phyloP scores from a whole-genome alignment of 768 basidiomycete genomes.

The Lyophyllum shimeji region DNA sequence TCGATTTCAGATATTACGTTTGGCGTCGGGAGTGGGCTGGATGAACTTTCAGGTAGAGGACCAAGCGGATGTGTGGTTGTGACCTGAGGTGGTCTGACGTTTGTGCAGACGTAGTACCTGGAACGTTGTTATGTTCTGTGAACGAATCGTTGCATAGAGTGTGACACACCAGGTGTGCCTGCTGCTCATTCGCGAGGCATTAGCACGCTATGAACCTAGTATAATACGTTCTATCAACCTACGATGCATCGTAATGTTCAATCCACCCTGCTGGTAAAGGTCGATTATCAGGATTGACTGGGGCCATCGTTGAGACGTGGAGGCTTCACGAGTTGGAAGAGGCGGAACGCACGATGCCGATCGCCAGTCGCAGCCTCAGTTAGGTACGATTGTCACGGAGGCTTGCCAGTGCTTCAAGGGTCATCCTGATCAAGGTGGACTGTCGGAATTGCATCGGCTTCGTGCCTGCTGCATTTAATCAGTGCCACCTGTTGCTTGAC shows the following conservation, averaged over 20 bases:
- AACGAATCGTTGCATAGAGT: not conserved
- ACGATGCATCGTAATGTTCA: conserved; percentile 20
- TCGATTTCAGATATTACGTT: not conserved
- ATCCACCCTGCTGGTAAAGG: conserved; percentile 20
- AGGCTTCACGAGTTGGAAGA: not conserved
- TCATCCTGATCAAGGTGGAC: not conserved
- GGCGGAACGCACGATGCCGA: not conserved
- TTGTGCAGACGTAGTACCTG: conserved; percentile 20
- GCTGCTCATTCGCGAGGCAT: not conserved
- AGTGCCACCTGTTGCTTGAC: no score
- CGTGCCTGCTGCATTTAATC: no score
- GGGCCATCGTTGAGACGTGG: not conserved
- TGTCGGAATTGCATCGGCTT: not conserved
- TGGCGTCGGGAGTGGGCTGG: not conserved
- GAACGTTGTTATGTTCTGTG: not conserved
- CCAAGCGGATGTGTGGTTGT: conserved; percentile 17
- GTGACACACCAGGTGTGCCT: conserved; percentile 7
- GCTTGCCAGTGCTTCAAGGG: conserved; percentile 7
- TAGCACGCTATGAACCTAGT: not conserved
- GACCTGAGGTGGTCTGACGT: conserved; percentile 10
- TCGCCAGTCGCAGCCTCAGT: not conserved
- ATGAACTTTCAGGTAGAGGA: not conserved
- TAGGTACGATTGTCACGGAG: conserved; percentile 12
- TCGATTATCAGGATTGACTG: conserved; percentile 18
- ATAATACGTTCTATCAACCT: conserved; percentile 2